Evolutionary conservation across 1,284 basidiomycete genomes (phyloP).

Genomic region (Schizophyllum amplum): DNA sequence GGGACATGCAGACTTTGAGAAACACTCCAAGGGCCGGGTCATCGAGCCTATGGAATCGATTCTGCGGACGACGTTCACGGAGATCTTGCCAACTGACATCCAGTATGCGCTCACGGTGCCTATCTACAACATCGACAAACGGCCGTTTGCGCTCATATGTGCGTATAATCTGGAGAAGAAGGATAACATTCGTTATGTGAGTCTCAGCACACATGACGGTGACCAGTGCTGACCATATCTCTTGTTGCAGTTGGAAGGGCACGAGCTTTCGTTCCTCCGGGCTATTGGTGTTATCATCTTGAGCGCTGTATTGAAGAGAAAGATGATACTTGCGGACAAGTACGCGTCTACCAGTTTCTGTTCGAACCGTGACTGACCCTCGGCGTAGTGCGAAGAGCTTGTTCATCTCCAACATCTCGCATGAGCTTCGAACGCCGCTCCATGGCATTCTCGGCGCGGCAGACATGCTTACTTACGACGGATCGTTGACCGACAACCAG

Average conservation of each 20-base stretch:
- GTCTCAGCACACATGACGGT: slow-evolving; percentile 34
- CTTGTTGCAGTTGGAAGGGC: slow-evolving; percentile 65
- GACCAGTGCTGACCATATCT: not conserved
- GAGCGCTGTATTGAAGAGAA: slow-evolving; percentile 85
- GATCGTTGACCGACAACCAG: slow-evolving; percentile 74
- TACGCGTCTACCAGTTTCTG: slow-evolving; percentile 90
- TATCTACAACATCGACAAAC: slow-evolving; percentile 90
- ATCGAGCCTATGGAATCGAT: not conserved
- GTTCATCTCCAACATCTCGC: slow-evolving; percentile 65
- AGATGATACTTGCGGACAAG: slow-evolving; percentile 93
- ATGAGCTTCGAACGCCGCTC: slow-evolving; percentile 85
- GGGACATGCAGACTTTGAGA: not conserved
- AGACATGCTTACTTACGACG: slow-evolving; percentile 75
- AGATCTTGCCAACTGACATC: not conserved
- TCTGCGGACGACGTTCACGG: not conserved
- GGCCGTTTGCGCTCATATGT: slow-evolving; percentile 87
- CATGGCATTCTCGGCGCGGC: slow-evolving; percentile 90
- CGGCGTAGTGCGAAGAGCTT: slow-evolving; percentile 7
- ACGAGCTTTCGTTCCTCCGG: slow-evolving; percentile 36
- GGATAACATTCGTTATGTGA: slow-evolving; percentile 16
- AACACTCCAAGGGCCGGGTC: not conserved
- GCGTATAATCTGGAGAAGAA: slow-evolving; percentile 60
- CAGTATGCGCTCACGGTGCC: slow-evolving; percentile 42
- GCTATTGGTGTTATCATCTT: slow-evolving; percentile 81
- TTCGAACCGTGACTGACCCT: slow-evolving; percentile 24